These are phyloP conservation scores for Chrysoporthe deuterocubensis DNA, from an alignment of 2,329 filamentous ascomycete species.

Conservation along the genomic window DNA sequence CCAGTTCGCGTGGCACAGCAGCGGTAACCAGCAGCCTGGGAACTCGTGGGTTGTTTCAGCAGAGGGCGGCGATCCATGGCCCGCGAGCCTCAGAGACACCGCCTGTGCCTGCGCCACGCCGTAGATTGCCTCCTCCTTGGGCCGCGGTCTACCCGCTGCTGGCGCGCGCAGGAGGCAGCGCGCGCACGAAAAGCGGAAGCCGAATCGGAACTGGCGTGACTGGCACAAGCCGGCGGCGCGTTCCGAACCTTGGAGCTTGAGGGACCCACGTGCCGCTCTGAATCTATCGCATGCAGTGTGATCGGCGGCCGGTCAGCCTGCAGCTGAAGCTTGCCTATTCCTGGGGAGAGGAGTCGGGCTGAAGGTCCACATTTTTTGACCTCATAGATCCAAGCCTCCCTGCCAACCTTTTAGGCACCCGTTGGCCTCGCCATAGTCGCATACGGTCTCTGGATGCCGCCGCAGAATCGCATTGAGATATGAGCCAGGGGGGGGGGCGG, in stretches of 20 bases:
- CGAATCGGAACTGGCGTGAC: neutral
- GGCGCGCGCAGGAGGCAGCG: neutral
- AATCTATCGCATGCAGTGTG: neutral
- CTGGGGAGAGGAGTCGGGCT: neutral
- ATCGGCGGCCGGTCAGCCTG: conserved; percentile 1
- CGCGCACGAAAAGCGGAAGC: neutral
- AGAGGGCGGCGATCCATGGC: neutral
- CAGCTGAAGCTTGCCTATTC: neutral
- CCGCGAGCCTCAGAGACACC: neutral
- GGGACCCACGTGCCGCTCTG: neutral
- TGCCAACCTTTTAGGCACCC: conserved; percentile 10
- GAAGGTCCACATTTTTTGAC: neutral
- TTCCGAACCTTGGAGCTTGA: neutral
- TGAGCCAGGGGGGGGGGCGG: conserved; percentile 20
- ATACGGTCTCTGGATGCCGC: conserved; percentile 19
- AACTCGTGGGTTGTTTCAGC: conserved; percentile 11
- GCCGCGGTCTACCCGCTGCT: neutral
- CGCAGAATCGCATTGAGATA: conserved; percentile 6
- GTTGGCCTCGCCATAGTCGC: conserved; percentile 19
- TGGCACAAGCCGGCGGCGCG: neutral
- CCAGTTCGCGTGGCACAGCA: conserved; percentile 24
- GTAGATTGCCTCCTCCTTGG: neutral
- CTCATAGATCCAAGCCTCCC: neutral
- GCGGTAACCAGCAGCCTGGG: conserved; percentile 19
- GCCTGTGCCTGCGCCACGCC: neutral